Percentiles rank a stretch among this genome's conserved stretches.
Evolutionary conservation across 768 basidiomycete species (phyloP).

Genomic region (Aureoboletus auriporus): DNA sequence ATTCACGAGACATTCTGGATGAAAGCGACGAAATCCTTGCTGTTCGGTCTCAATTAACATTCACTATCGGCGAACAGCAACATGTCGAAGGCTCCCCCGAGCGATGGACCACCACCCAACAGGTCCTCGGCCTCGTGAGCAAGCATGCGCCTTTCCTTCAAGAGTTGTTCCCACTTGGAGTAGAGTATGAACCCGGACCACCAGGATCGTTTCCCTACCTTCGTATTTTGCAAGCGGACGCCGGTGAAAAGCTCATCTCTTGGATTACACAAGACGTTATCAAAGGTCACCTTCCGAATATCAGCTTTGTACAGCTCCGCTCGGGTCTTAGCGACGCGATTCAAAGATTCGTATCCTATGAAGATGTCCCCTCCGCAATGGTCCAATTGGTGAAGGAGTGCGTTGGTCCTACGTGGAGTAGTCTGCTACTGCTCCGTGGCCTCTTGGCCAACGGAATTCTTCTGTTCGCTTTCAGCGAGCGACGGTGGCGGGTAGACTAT

Average conservation of each 20-base stretch:
- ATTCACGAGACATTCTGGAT: slow-evolving; percentile 19
- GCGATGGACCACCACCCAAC: slow-evolving; percentile 28
- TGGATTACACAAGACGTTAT: slow-evolving; percentile 9
- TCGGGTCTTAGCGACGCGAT: slow-evolving; percentile 6
- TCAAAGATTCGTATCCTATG: slow-evolving; percentile 19
- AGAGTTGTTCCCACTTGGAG: not conserved
- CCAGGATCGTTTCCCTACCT: no score
- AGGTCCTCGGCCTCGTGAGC: slow-evolving; percentile 20
- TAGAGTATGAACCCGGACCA: no score
- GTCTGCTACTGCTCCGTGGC: slow-evolving; percentile 33
- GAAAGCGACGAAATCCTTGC: slow-evolving; percentile 26
- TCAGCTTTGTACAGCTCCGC: slow-evolving; percentile 11
- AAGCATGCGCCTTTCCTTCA: slow-evolving; percentile 1
- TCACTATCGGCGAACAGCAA: slow-evolving; percentile 26
- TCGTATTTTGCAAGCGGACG: no score
- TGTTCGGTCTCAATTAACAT: slow-evolving; percentile 30
- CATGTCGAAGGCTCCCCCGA: slow-evolving; percentile 28
- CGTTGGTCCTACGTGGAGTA: slow-evolving; percentile 11
- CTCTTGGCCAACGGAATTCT: slow-evolving; percentile 40
- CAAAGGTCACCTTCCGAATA: slow-evolving; percentile 9
- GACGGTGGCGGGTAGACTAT: slow-evolving; percentile 50
- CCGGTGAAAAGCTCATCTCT: no score
- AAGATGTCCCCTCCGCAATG: not conserved
- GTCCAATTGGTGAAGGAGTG: slow-evolving; percentile 6
- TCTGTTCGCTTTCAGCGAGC: slow-evolving; percentile 32